Conservation (phyloP, 768 basidiomycete species). For the Boletus sp. region DNA sequence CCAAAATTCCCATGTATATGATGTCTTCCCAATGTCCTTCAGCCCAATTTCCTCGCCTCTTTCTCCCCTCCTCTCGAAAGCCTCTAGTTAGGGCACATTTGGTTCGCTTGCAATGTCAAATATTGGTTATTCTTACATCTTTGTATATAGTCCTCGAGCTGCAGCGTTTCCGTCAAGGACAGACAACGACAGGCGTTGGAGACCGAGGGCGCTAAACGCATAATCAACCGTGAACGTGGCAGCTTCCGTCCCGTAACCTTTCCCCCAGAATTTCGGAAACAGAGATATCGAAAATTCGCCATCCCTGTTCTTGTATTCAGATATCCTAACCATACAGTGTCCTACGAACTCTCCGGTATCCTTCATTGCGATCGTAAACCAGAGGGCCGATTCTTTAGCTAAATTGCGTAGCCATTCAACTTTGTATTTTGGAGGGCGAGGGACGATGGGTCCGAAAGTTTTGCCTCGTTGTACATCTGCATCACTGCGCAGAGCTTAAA, state of each 20-base stretch:
- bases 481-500: constrained; percentile 26
- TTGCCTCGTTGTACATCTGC: constrained; percentile 18
- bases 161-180: constrained; percentile 35
- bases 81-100: constrained; percentile 19
- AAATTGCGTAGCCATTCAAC: constrained; percentile 8
- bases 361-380: constrained; percentile 18
- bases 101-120: neutral
- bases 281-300: constrained; percentile 26
- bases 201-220: constrained; percentile 34
- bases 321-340: constrained; percentile 16
- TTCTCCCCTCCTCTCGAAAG: constrained; percentile 32
- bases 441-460: constrained; percentile 20
- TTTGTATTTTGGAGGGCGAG: constrained; percentile 15
- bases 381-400: constrained; percentile 16
- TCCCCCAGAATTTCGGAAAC: constrained; percentile 26
- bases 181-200: constrained; percentile 37
- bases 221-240: constrained; percentile 35
- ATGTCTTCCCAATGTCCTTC: constrained; percentile 32
- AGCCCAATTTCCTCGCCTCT: constrained; percentile 12
- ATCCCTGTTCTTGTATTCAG: constrained; percentile 24
- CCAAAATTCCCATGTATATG: constrained; percentile 32
- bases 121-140: constrained; percentile 29
- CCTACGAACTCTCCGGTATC: constrained; percentile 22
- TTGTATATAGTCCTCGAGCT: constrained; percentile 34
- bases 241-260: constrained; percentile 37